Conservation (phyloP, 345 rosid genomes). For the Atalantia buxifolia region DNA sequence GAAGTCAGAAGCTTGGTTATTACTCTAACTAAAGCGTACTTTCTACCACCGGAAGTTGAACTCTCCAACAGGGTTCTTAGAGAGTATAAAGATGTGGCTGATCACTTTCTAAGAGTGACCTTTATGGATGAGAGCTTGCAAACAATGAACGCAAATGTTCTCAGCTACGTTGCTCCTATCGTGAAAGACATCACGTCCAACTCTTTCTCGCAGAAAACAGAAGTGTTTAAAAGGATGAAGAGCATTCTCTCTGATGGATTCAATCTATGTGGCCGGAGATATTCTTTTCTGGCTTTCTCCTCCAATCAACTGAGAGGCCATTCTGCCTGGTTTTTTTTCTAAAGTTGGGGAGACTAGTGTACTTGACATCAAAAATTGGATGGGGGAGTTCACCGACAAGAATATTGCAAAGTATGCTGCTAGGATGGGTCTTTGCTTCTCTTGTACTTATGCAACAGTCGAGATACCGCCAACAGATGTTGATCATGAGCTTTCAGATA, state of each 20-base stretch:
- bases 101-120: slow-evolving; percentile 75
- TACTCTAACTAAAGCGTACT: slow-evolving; percentile 80
- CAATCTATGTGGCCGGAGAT: slow-evolving; percentile 68
- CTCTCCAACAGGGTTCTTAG: slow-evolving; percentile 84
- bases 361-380: slow-evolving; percentile 48
- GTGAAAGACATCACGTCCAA: slow-evolving; percentile 49
- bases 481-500: slow-evolving; percentile 48
- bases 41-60: slow-evolving; percentile 85
- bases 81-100: slow-evolving; percentile 55
- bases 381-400: slow-evolving; percentile 64
- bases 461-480: slow-evolving; percentile 59
- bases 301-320: slow-evolving; percentile 84
- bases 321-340: slow-evolving; percentile 90
- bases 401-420: slow-evolving; percentile 89
- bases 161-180: slow-evolving; percentile 58
- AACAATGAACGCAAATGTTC: slow-evolving; percentile 56
- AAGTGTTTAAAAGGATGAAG: slow-evolving; percentile 62
- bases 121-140: slow-evolving; percentile 91
- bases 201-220: slow-evolving; percentile 43
- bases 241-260: slow-evolving; percentile 59
- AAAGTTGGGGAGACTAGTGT: slow-evolving; percentile 51
- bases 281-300: slow-evolving; percentile 85
- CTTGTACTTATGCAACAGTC: slow-evolving; percentile 79
- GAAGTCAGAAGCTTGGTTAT: slow-evolving; percentile 72
- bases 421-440: slow-evolving; percentile 90